Evolutionary conservation across 169 alveolate species (phyloP).

Genomic region (Plasmodium coatneyi): DNA sequence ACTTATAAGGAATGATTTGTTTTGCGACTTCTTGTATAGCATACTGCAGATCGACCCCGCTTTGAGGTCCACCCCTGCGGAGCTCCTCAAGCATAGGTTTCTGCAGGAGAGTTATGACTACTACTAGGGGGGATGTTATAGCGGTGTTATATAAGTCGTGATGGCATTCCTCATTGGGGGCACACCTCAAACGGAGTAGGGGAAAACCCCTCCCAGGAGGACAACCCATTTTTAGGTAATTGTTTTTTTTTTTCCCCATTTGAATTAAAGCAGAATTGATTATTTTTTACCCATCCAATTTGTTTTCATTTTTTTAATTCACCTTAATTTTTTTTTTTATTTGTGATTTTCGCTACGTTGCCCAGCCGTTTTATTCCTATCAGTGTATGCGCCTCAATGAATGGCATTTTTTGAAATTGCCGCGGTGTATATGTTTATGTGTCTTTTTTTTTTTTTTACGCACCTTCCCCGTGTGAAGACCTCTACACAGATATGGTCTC

Average conservation of each 20-base stretch:
- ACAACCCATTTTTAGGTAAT: background rate
- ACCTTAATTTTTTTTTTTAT: background rate
- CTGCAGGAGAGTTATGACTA: conserved; percentile 74
- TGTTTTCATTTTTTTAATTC: background rate
- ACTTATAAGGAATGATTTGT: conserved; percentile 85
- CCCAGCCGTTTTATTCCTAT: background rate
- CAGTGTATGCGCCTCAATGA: background rate
- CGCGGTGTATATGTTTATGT: background rate
- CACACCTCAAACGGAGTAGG: background rate
- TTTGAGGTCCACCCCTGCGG: conserved; percentile 89
- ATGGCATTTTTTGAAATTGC: background rate
- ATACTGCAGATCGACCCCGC: conserved; percentile 88
- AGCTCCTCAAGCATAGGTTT: conserved; percentile 89
- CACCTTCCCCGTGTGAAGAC: background rate
- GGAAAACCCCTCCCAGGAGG: background rate
- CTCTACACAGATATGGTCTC: background rate
- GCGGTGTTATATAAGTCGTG: background rate
- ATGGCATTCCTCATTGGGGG: no score
- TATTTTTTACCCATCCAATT: background rate
- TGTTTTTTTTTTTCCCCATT: background rate
- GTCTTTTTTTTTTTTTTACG: background rate
- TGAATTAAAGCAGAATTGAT: background rate
- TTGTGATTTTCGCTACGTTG: background rate
- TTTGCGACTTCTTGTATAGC: conserved; percentile 89
- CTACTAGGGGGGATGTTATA: background rate